Percentiles rank a stretch among this genome's conserved stretches.
Conservation (phyloP, 208 protist species). For the Trichomonas tenax region DNA sequence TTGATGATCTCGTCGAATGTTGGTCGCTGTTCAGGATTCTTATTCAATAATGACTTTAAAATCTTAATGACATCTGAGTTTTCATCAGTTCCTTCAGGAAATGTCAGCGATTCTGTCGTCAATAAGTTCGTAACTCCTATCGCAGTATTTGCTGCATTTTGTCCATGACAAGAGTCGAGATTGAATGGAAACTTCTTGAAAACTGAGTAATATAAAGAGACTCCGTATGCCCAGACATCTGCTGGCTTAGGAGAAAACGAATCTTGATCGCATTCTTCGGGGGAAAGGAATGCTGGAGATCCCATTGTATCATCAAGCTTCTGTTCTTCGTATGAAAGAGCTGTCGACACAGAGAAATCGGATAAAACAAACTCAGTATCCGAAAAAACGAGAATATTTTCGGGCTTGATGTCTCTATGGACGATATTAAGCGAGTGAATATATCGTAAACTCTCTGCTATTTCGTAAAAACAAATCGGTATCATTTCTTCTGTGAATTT, state of each 20-base stretch:
- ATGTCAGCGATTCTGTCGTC: not conserved
- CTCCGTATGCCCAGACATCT: conserved; percentile 2
- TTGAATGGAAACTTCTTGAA: not conserved
- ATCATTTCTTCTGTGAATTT: not conserved
- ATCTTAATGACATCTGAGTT: not conserved
- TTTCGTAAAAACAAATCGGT: not conserved
- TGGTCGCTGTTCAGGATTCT: not conserved
- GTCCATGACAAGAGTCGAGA: not conserved
- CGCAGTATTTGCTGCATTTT: not conserved
- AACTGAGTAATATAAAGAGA: not conserved
- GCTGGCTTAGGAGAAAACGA: not conserved
- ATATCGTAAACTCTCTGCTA: not conserved
- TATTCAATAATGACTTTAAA: not conserved
- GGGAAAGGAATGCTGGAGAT: not conserved
- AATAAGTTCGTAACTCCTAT: not conserved
- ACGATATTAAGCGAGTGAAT: not conserved
- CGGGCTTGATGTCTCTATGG: not conserved
- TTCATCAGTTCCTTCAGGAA: not conserved
- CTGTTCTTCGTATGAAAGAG: not conserved
- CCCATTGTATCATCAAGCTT: not conserved
- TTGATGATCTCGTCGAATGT: not conserved
- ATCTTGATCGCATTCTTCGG: not conserved
- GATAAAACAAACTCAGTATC: not conserved
- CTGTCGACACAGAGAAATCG: not conserved
- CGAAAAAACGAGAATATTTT: not conserved